Conservation (phyloP, 192 early-diverging fungal species). For the Fimicolochytrium jonesii region DNA sequence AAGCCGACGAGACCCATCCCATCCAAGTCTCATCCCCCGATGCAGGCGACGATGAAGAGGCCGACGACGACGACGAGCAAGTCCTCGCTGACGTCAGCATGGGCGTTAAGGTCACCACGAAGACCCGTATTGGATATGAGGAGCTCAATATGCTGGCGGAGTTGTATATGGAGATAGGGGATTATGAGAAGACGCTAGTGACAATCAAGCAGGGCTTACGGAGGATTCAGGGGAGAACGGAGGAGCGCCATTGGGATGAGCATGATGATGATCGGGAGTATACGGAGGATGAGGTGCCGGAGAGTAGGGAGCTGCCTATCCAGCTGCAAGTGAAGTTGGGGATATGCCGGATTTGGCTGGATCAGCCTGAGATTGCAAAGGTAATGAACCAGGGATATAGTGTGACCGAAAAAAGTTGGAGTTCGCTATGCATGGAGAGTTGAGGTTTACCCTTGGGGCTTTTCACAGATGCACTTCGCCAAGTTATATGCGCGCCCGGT, state of each 20-base stretch:
- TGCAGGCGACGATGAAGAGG: slow-evolving; percentile 29
- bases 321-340: slow-evolving; percentile 87
- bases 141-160: slow-evolving; percentile 87
- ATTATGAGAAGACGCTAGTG: slow-evolving; percentile 68
- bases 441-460: too few species aligned
- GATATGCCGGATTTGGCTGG: slow-evolving; percentile 69
- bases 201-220: slow-evolving; percentile 69
- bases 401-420: too few species aligned
- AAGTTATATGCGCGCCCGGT: slow-evolving; percentile 47
- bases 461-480: slow-evolving; percentile 58
- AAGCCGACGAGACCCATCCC: slow-evolving; percentile 30
- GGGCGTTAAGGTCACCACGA: background rate
- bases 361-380: slow-evolving; percentile 62
- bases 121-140: slow-evolving; percentile 61
- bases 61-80: slow-evolving; percentile 35
- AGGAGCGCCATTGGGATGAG: slow-evolving; percentile 23
- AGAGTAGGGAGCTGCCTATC: slow-evolving; percentile 56
- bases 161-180: slow-evolving; percentile 72
- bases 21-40: background rate
- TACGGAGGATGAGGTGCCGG: slow-evolving; percentile 32
- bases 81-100: background rate
- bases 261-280: slow-evolving; percentile 61
- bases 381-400: too few species aligned
- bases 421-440: too few species aligned
- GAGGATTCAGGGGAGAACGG: slow-evolving; percentile 26